phyloP scores from a whole-genome alignment of 768 basidiomycete genomes.

The Serendipita sp. region DNA sequence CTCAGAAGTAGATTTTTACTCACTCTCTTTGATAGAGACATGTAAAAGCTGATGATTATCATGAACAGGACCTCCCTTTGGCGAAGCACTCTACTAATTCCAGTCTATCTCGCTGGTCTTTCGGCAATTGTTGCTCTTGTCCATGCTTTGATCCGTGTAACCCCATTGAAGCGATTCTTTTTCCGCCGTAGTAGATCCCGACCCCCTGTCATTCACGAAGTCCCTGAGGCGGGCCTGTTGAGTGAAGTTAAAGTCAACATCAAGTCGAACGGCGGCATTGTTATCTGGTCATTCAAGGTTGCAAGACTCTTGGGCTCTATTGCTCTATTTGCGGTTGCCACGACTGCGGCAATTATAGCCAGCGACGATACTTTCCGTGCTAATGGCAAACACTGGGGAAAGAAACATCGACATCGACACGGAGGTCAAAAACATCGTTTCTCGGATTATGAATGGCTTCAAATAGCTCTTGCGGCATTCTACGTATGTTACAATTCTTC shows the following conservation, averaged over 20 bases:
- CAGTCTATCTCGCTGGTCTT: background rate
- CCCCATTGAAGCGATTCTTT: background rate
- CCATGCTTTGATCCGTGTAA: background rate
- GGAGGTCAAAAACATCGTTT: background rate
- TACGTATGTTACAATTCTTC: background rate
- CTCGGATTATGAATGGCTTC: background rate
- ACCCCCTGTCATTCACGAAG: background rate
- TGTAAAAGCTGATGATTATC: background rate
- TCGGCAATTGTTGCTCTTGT: background rate
- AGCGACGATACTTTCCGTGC: background rate
- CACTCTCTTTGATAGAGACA: background rate
- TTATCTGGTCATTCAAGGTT: background rate
- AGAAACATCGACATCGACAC: background rate
- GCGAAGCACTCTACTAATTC: background rate
- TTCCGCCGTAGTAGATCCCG: background rate
- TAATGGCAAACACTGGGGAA: constrained; percentile 5
- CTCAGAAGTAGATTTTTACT: constrained; percentile 2
- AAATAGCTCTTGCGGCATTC: constrained; percentile 1
- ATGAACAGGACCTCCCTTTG: background rate
- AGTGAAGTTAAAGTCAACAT: background rate
- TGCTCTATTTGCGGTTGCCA: background rate
- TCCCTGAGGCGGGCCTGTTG: background rate
- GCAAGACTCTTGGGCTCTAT: background rate
- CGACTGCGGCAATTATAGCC: background rate
- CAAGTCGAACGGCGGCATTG: background rate